A percentile compares a stretch with the other conserved stretches of the same genome.
These are phyloP conservation scores for Galerina marginata DNA, from an alignment of 768 basidiomycete genomes.

Conservation along the genomic window DNA sequence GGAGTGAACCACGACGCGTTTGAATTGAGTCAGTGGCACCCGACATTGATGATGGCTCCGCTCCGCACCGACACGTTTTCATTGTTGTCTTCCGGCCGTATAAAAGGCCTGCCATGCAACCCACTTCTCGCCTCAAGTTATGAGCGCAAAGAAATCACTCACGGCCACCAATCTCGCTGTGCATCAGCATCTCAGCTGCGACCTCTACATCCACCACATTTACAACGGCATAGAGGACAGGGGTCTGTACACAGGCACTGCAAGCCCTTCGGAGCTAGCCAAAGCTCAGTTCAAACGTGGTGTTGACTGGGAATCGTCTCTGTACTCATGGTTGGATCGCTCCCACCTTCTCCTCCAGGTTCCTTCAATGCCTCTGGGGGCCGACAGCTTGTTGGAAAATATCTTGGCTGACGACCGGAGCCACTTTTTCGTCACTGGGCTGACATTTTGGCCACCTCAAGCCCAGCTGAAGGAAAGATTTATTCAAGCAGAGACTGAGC, in stretches of 20 bases:
- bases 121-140: constrained; percentile 6
- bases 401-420: constrained; percentile 47
- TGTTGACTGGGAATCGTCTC: constrained; percentile 47
- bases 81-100: constrained; percentile 7
- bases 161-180: constrained; percentile 53
- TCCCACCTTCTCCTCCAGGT: constrained; percentile 46
- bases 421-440: constrained; percentile 51
- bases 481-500: constrained; percentile 30
- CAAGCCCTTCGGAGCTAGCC: constrained; percentile 33
- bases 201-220: constrained; percentile 50
- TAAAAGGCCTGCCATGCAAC: constrained; percentile 4
- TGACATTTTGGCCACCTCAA: constrained; percentile 49
- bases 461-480: constrained; percentile 39
- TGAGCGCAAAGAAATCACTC: constrained; percentile 38
- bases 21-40: constrained; percentile 2
- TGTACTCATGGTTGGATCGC: constrained; percentile 48
- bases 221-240: constrained; percentile 29
- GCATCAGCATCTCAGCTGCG: constrained; percentile 52
- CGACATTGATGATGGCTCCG: background rate
- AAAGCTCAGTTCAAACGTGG: constrained; percentile 50
- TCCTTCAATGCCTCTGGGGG: constrained; percentile 39
- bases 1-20: background rate
- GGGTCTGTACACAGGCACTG: constrained; percentile 3
- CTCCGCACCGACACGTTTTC: background rate
- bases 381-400: constrained; percentile 41